Evolutionary conservation across 2,329 filamentous ascomycete genomes (phyloP).

Genomic region (Bipolaris cookei): DNA sequence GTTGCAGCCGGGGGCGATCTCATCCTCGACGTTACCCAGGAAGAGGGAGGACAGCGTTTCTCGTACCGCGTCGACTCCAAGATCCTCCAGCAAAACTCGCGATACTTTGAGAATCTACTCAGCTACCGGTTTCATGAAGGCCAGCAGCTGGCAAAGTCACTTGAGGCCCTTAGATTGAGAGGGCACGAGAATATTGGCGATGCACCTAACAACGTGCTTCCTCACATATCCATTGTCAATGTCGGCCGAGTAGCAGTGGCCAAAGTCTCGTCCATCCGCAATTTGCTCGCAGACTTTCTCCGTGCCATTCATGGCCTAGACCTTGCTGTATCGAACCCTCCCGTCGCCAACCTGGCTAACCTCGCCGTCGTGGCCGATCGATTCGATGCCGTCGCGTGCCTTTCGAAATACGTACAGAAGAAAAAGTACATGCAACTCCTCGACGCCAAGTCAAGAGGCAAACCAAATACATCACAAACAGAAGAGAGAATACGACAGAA

Average conservation of each 20-base stretch:
- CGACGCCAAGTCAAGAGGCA: constrained; percentile 54
- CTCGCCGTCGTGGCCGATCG: constrained; percentile 75
- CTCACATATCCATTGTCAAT: constrained; percentile 68
- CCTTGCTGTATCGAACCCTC: constrained; percentile 51
- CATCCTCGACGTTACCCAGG: constrained; percentile 70
- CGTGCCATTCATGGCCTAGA: constrained; percentile 67
- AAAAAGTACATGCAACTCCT: constrained; percentile 52
- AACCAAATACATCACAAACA: constrained; percentile 49
- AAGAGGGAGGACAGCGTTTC: constrained; percentile 62
- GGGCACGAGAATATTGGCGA: constrained; percentile 57
- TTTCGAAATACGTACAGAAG: constrained; percentile 61
- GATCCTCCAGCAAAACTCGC: constrained; percentile 65
- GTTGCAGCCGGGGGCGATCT: constrained; percentile 68
- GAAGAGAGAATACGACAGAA: constrained; percentile 75
- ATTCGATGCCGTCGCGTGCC: constrained; percentile 67
- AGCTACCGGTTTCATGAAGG: constrained; percentile 71
- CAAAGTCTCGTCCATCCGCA: constrained; percentile 63
- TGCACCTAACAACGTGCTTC: constrained; percentile 61
- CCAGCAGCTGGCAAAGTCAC: constrained; percentile 58
- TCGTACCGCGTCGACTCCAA: constrained; percentile 67
- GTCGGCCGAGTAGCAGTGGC: constrained; percentile 74
- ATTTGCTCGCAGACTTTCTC: constrained; percentile 71
- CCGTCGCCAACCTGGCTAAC: constrained; percentile 68
- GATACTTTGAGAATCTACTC: constrained; percentile 73
- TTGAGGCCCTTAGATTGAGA: constrained; percentile 58